Conservation (phyloP, 2,329 filamentous ascomycete genomes). For the Arthroderma sp. region DNA sequence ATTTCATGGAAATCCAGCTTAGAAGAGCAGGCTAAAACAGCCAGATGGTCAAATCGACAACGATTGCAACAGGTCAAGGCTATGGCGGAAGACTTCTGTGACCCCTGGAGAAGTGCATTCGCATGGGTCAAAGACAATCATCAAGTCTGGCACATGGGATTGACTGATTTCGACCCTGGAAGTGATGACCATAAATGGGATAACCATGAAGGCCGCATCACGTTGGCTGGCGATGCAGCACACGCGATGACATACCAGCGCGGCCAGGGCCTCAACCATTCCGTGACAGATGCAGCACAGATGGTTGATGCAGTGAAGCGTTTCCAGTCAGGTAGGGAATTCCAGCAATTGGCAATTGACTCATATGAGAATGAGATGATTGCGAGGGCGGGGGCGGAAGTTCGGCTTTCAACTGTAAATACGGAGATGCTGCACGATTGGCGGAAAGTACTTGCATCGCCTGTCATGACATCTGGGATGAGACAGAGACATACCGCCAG, state of each 20-base stretch:
- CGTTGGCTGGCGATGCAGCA: constrained; percentile 26
- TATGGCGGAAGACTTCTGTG: constrained; percentile 33
- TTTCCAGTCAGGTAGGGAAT: neutral
- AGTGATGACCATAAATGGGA: constrained; percentile 18
- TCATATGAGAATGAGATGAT: constrained; percentile 26
- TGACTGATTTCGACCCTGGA: constrained; percentile 21
- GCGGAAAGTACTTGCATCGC: constrained; percentile 14
- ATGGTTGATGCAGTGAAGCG: neutral
- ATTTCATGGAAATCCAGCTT: constrained; percentile 31
- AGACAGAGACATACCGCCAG: neutral
- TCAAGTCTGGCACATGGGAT: constrained; percentile 16
- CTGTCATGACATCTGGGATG: constrained; percentile 5
- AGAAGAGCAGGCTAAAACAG: constrained; percentile 27
- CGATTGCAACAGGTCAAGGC: constrained; percentile 29
- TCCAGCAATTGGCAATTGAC: constrained; percentile 11
- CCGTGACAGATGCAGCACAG: constrained; percentile 19
- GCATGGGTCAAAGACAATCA: constrained; percentile 22
- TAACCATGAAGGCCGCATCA: constrained; percentile 20
- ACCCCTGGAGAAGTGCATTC: constrained; percentile 30
- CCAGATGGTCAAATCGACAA: constrained; percentile 15
- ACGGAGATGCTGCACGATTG: constrained; percentile 35
- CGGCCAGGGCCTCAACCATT: constrained; percentile 26
- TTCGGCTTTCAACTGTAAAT: constrained; percentile 31
- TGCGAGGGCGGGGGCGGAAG: constrained; percentile 31
- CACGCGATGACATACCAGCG: constrained; percentile 30